phyloP scores from a whole-genome alignment of 495 filamentous ascomycete species.

The Hypoxylon perforatum region DNA sequence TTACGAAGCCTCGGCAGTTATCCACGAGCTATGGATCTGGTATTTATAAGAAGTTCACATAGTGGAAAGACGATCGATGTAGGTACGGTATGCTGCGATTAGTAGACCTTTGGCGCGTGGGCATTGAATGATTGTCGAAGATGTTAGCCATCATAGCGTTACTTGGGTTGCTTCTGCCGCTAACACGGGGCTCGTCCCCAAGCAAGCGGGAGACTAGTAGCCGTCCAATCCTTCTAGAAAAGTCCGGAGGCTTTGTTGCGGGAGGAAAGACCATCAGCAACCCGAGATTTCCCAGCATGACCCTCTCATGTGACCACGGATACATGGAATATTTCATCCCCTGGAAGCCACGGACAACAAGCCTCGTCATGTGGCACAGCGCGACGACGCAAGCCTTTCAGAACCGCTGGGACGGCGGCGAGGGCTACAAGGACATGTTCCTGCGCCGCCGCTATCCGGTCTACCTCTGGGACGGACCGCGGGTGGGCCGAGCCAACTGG shows the following conservation, averaged over 20 bases:
- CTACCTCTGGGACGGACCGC: constrained; percentile 60
- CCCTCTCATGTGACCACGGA: constrained; percentile 60
- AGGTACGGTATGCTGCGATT: background rate
- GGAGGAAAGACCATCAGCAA: constrained; percentile 49
- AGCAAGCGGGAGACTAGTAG: background rate
- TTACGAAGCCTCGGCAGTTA: constrained; percentile 22
- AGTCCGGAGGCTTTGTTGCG: constrained; percentile 54
- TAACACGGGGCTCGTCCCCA: background rate
- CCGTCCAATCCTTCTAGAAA: constrained; percentile 50
- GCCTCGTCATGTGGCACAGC: constrained; percentile 62
- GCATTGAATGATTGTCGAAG: background rate
- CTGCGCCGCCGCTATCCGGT: constrained; percentile 60
- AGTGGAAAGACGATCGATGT: no score
- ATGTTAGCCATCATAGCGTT: constrained; percentile 6
- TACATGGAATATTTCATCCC: constrained; percentile 64
- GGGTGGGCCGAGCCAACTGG: constrained; percentile 60
- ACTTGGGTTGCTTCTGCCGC: constrained; percentile 1
- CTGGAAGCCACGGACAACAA: constrained; percentile 54
- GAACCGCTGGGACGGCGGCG: constrained; percentile 61
- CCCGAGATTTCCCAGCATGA: constrained; percentile 46
- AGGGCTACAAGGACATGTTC: constrained; percentile 63
- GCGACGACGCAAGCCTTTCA: constrained; percentile 59
- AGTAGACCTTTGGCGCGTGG: background rate
- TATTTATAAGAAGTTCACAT: background rate
- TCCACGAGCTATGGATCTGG: background rate